These are phyloP conservation scores for Camillea tinctor DNA, from an alignment of 2,329 filamentous ascomycete species.

Conservation along the genomic window DNA sequence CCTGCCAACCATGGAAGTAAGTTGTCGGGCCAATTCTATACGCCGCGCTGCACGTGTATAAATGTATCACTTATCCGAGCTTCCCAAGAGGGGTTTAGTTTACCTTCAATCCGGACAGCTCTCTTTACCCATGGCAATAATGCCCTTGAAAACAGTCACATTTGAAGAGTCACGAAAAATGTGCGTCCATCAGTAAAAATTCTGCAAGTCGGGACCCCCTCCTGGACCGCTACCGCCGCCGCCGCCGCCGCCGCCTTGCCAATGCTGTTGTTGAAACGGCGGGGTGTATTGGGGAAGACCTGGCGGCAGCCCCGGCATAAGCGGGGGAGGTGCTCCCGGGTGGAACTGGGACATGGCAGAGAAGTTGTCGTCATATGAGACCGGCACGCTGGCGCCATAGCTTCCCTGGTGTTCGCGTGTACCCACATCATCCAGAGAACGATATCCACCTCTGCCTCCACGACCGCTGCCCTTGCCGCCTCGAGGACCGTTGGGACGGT, in stretches of 20 bases:
- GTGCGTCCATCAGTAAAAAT: conserved; percentile 3
- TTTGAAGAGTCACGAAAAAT: neutral
- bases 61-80: too few relatives aligned
- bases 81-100: too few relatives aligned
- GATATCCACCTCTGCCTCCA: conserved; percentile 55
- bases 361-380: conserved; percentile 48
- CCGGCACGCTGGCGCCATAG: conserved; percentile 34
- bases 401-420: conserved; percentile 45
- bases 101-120: too few relatives aligned
- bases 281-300: conserved; percentile 11
- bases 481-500: conserved; percentile 38
- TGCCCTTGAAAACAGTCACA: too few relatives aligned
- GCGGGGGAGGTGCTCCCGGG: conserved; percentile 2
- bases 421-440: conserved; percentile 66
- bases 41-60: too few relatives aligned
- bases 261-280: neutral
- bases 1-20: too few relatives aligned
- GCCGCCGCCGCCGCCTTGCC: neutral
- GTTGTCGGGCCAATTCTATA: too few relatives aligned
- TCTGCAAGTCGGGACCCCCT: conserved; percentile 6
- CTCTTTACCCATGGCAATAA: too few relatives aligned
- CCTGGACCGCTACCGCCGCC: neutral
- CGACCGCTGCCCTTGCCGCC: conserved; percentile 39
- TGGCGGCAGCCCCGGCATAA: conserved; percentile 7
- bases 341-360: conserved; percentile 28